Conservation (phyloP, 78 protist genomes). For the Cyanophora paradoxa region DNA sequence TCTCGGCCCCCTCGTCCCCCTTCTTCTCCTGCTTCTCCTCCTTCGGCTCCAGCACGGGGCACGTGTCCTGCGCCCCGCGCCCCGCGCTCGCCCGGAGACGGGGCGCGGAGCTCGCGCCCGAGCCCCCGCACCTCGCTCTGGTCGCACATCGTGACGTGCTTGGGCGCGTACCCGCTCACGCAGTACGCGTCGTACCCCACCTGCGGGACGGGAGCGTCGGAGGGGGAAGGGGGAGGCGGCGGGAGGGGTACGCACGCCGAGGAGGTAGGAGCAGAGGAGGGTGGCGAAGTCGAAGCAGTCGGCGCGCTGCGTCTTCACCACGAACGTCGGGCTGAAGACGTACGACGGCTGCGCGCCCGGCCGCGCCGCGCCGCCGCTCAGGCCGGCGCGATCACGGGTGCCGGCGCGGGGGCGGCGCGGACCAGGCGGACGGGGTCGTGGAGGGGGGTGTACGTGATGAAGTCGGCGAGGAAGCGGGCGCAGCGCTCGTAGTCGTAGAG, state of each 20-base stretch:
- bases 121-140: neutral
- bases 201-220: too few species aligned
- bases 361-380: neutral
- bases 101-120: neutral
- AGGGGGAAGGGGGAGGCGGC: too few species aligned
- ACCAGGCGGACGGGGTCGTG: neutral
- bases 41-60: neutral
- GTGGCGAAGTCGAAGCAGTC: constrained; percentile 42
- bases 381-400: neutral
- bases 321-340: constrained; percentile 41
- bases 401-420: neutral
- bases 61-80: neutral
- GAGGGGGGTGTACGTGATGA: constrained; percentile 46
- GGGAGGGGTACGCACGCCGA: too few species aligned
- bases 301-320: constrained; percentile 48
- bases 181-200: constrained; percentile 72
- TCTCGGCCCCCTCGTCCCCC: neutral
- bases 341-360: constrained; percentile 22
- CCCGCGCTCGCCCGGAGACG: neutral
- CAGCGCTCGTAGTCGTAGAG: constrained; percentile 39
- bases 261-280: constrained; percentile 50
- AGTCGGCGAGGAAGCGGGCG: constrained; percentile 51
- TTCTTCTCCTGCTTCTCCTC: neutral
- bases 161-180: constrained; percentile 59
- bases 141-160: neutral